Evolutionary conservation across 1,284 basidiomycete genomes (phyloP), one percentile per base, ranked within the genome.

Genomic region (Malassezia pachydermatis): DNA sequence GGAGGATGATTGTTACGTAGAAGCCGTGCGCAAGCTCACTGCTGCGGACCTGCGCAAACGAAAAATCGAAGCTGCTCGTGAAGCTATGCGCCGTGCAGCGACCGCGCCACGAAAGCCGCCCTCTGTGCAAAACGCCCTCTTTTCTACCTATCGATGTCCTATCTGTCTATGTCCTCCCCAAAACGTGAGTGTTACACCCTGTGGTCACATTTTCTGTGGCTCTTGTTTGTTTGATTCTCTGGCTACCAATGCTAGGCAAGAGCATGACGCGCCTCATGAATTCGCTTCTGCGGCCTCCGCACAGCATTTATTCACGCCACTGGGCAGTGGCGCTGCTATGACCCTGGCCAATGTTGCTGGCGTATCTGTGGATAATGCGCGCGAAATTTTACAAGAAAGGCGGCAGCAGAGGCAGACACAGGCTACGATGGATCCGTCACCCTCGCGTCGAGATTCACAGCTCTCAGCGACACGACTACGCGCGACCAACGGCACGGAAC

Each of bases 191-290:
- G 48, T 60, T 27, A 63, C 65, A 5, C 58, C 63, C 3, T 68
- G 65, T 38, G 65, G 65, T 14, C 65, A 68, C 44, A 45, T 68
- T 36, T 66, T 68, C 47, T 68, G 65, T 42, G 63, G 63, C 29
- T 51, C 51, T 2, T 68, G 65, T 19, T 44, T 68, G 11, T 66
- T 59, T 23, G 59, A 65, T 25, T 52, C 65, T 4, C 58, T 68
- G 13, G 51, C 58, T 29, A 55, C 57, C 16, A 25, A 41, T 17
- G 19, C 28, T 20, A 23, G 40, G 14, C 28, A 41, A 19, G 40
- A 29, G 29, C 8, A n/a, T n/a, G 16, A 32, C 4, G 7, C 55
- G 22, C 20, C 13, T 44, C 55, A 17, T 33, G 50, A 4, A 32
- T 53, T 39, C 54, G 60, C 40, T 27, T 57, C 58, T n/a, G 9